Evolutionary conservation across 352 stramenopile species (phyloP), one percentile per base, ranked within the genome.

Genomic region (Phytophthora kernoviae): DNA sequence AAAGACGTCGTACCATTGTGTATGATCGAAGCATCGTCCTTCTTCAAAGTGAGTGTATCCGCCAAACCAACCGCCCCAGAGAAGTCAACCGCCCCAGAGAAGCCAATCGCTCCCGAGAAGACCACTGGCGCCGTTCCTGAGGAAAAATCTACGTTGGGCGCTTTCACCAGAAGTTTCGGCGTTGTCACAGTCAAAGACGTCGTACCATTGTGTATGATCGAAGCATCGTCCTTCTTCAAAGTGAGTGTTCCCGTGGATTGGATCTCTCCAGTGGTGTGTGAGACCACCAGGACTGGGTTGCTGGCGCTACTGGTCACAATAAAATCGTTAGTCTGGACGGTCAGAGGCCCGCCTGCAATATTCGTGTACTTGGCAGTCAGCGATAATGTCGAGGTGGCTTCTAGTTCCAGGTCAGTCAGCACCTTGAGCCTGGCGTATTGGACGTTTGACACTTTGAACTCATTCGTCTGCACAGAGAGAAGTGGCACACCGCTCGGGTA

Each of bases 381-480:
- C n/a, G 70, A 80, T 32, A 83, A 36, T 3, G 60, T 69, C n/a
- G n/a, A n/a, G n/a, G n/a, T n/a, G n/a, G 0, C 47, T 43, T 0
- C n/a, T 49, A 0, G 76, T 73, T 77, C 73, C 15, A 83, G n/a
- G 12, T 63, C 61, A 5, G 52, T 46, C 3, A 61, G n/a, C 5
- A 73, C 77, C 7, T 40, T 75, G 5, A 86, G 27, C 18, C 45
- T 75, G 15, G 73, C 50, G 15, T 72, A 27, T 18, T 70, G 47
- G 2, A 79, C 65, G 39, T 78, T 74, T 33, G 77, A 54, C 14
- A 86, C 70, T 1, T 41, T 51, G n/a, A 84, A 54, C 15, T 47
- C 5, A 10, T 34, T 77, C n/a, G 60, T 65, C 2, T 73, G 65
- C 11, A 78, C 54, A 0, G 68, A 70, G 4, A 86, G 52, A 1